phyloP scores from a whole-genome alignment of 2,329 filamentous ascomycete genomes.

The Colletotrichum coccodes region DNA sequence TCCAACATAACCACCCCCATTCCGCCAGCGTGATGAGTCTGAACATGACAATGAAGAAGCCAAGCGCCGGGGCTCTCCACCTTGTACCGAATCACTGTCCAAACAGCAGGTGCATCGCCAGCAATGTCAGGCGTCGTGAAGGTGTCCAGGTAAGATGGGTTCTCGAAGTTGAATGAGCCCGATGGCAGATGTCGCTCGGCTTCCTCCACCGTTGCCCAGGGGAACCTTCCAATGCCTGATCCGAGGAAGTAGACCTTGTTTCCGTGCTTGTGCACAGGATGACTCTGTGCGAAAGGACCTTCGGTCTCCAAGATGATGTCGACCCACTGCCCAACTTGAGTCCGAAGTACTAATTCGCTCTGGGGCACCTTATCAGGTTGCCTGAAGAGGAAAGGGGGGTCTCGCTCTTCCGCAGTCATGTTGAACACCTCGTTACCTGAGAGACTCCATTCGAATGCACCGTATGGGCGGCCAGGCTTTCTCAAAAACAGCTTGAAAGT shows the following conservation, averaged over 20 bases:
- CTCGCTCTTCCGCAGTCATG: not conserved
- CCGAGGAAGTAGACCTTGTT: constrained; percentile 6
- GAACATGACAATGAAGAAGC: constrained; percentile 61
- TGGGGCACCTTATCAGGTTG: not conserved
- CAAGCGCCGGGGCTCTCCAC: constrained; percentile 56
- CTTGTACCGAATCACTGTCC: constrained; percentile 57
- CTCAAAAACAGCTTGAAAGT: not conserved
- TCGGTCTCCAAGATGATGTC: constrained; percentile 13
- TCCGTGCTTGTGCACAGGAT: not conserved
- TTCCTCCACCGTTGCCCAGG: not conserved
- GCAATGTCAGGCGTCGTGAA: constrained; percentile 16
- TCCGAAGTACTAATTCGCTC: not conserved
- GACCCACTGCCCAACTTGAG: not conserved
- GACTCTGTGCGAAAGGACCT: constrained; percentile 9
- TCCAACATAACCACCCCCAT: constrained; percentile 60
- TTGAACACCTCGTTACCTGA: not conserved
- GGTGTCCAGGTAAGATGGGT: constrained; percentile 51
- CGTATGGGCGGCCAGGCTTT: constrained; percentile 7
- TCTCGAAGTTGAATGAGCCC: constrained; percentile 52
- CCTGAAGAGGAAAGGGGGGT: not conserved
- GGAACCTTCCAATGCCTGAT: not conserved
- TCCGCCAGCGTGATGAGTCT: constrained; percentile 56
- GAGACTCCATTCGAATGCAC: constrained; percentile 12
- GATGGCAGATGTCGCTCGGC: not conserved
- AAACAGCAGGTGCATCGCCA: constrained; percentile 4